A percentile compares a stretch with the other conserved stretches of the same genome.
phyloP scores from a whole-genome alignment of 2,329 filamentous ascomycete species.

The Calonectria fujianensis region DNA sequence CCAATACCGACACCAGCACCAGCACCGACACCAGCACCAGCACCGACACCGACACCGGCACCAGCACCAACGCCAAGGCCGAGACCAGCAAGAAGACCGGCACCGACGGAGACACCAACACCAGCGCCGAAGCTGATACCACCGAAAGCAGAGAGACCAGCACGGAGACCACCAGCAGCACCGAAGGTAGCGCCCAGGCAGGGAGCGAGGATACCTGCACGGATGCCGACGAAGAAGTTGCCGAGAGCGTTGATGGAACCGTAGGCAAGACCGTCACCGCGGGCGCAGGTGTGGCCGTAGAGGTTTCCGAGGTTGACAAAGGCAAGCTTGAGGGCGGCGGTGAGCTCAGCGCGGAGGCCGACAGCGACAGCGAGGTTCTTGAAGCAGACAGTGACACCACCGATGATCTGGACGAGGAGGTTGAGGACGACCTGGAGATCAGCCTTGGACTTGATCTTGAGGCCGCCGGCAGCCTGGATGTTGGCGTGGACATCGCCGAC shows the following conservation, averaged over 20 bases:
- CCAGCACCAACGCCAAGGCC: neutral
- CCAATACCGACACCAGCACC: neutral
- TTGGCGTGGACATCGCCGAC: slow-evolving; percentile 4
- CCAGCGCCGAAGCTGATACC: slow-evolving; percentile 5
- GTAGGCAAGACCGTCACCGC: slow-evolving; percentile 1
- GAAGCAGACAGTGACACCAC: neutral
- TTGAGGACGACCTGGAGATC: neutral
- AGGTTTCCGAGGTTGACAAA: slow-evolving; percentile 6
- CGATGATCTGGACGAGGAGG: slow-evolving; percentile 11
- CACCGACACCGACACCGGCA: neutral
- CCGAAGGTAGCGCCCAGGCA: slow-evolving; percentile 17
- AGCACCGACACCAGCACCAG: neutral
- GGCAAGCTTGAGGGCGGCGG: neutral
- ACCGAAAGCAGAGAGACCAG: neutral
- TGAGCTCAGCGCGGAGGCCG: slow-evolving; percentile 7
- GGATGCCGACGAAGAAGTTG: neutral
- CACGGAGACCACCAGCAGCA: slow-evolving; percentile 18
- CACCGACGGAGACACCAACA: slow-evolving; percentile 1
- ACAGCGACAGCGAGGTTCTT: slow-evolving; percentile 16
- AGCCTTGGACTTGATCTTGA: slow-evolving; percentile 1
- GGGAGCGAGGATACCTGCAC: neutral
- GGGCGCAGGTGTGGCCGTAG: neutral
- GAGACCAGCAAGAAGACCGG: neutral
- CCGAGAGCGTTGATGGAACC: neutral
- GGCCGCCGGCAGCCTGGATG: slow-evolving; percentile 10